These are phyloP conservation scores for Boletus pseudo-olivaceus DNA, from an alignment of 768 basidiomycete genomes.

Conservation along the genomic window DNA sequence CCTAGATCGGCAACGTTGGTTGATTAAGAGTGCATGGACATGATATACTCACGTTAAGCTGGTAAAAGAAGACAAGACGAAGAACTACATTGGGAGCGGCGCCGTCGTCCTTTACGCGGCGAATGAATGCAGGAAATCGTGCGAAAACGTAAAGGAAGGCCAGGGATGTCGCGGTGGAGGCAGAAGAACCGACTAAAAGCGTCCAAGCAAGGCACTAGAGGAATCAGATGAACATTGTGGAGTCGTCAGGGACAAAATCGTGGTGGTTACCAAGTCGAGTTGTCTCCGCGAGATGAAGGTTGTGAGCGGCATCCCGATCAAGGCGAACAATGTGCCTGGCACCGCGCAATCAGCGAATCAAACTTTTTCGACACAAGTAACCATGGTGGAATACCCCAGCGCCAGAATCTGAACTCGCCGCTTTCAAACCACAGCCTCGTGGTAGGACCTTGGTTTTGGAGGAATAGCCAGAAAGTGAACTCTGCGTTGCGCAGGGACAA, in stretches of 20 bases:
- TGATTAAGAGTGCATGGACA: background rate
- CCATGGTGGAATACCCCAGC: conserved; percentile 43
- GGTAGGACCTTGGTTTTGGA: conserved; percentile 70
- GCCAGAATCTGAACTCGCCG: conserved; percentile 76
- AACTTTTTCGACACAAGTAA: background rate
- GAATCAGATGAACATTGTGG: conserved; percentile 9
- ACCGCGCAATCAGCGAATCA: conserved; percentile 13
- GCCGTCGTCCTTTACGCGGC: conserved; percentile 66
- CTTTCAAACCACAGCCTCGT: conserved; percentile 77
- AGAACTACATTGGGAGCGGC: conserved; percentile 74
- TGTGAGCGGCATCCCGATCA: conserved; percentile 72
- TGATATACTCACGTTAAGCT: conserved; percentile 61
- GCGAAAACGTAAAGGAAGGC: conserved; percentile 69
- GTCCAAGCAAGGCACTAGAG: conserved; percentile 69
- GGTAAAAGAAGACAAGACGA: conserved; percentile 69
- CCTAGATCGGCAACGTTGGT: conserved; percentile 34
- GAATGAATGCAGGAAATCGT: conserved; percentile 68
- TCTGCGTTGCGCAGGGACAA: conserved; percentile 39
- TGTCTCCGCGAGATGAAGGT: conserved; percentile 56
- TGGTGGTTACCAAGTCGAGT: conserved; percentile 48
- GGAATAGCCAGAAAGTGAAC: conserved; percentile 79
- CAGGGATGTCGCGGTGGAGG: conserved; percentile 63
- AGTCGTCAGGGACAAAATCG: background rate
- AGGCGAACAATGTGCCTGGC: conserved; percentile 58
- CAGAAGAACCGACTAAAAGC: conserved; percentile 66